Conservation (phyloP, 2,329 filamentous ascomycete species). For the Fonsecaea erecta region DNA sequence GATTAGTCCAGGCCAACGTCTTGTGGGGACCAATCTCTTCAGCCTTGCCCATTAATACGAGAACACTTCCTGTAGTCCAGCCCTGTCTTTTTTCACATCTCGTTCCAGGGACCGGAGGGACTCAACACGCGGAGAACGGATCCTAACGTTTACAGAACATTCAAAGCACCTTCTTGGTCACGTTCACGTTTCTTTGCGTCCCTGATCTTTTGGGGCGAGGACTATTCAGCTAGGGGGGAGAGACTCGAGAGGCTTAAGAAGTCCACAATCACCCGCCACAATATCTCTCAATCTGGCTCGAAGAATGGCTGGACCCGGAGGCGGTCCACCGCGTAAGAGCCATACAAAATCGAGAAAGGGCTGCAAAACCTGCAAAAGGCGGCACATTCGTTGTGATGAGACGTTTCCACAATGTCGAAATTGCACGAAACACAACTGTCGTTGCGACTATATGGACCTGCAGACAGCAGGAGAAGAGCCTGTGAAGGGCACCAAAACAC, state of each 20-base stretch:
- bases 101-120: not conserved
- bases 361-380: conserved; percentile 95
- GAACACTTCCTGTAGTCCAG: conserved; percentile 9
- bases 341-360: conserved; percentile 99
- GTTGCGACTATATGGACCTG: conserved; percentile 95
- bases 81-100: conserved; percentile 10
- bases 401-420: conserved; percentile 98
- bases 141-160: not conserved
- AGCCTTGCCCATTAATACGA: conserved; percentile 34
- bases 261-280: not conserved
- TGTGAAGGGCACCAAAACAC: conserved; percentile 56
- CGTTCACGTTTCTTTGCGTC: not conserved
- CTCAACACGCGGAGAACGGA: not conserved
- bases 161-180: not conserved
- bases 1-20: conserved; percentile 6
- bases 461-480: conserved; percentile 64
- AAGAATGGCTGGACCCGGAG: conserved; percentile 86
- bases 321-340: conserved; percentile 86
- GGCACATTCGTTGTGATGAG: conserved; percentile 97
- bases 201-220: not conserved
- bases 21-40: conserved; percentile 26
- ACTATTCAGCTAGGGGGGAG: not conserved
- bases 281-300: conserved; percentile 14
- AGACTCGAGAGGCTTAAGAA: not conserved
- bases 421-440: conserved; percentile 98